These are phyloP conservation scores for Candida railenensis DNA, from an alignment of 805 yeast genomes.

Conservation along the genomic window DNA sequence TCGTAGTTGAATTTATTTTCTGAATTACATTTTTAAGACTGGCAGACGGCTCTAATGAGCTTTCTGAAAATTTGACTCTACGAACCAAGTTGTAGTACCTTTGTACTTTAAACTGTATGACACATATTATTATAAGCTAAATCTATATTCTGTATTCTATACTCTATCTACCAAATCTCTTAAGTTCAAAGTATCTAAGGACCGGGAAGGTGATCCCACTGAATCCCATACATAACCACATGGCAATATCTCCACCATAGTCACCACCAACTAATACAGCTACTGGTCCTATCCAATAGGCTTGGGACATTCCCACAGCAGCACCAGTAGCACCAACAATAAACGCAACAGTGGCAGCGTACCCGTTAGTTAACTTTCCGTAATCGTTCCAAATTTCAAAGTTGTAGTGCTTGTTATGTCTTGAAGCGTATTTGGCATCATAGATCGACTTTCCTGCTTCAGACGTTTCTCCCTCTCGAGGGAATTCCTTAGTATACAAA, in stretches of 20 bases:
- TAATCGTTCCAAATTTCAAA: slow-evolving; percentile 74
- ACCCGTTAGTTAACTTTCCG: slow-evolving; percentile 60
- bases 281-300: slow-evolving; percentile 76
- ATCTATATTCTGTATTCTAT: background rate
- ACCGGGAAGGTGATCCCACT: slow-evolving; percentile 63
- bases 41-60: too few species aligned
- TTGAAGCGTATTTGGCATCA: slow-evolving; percentile 35
- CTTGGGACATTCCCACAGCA: slow-evolving; percentile 85
- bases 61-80: too few species aligned
- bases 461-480: slow-evolving; percentile 12
- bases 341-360: slow-evolving; percentile 68
- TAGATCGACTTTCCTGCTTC: slow-evolving; percentile 5
- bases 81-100: too few species aligned
- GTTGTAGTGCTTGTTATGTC: slow-evolving; percentile 51
- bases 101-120: too few species aligned
- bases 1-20: too few species aligned
- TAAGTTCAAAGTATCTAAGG: slow-evolving; percentile 64
- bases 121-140: background rate
- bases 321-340: slow-evolving; percentile 76
- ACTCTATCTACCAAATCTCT: slow-evolving; percentile 33
- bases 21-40: too few species aligned
- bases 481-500: slow-evolving; percentile 31
- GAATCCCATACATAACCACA: slow-evolving; percentile 75
- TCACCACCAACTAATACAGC: slow-evolving; percentile 62
- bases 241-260: slow-evolving; percentile 76